Conservation (phyloP, 306 rosid genomes). For the Quercus gilva region DNA sequence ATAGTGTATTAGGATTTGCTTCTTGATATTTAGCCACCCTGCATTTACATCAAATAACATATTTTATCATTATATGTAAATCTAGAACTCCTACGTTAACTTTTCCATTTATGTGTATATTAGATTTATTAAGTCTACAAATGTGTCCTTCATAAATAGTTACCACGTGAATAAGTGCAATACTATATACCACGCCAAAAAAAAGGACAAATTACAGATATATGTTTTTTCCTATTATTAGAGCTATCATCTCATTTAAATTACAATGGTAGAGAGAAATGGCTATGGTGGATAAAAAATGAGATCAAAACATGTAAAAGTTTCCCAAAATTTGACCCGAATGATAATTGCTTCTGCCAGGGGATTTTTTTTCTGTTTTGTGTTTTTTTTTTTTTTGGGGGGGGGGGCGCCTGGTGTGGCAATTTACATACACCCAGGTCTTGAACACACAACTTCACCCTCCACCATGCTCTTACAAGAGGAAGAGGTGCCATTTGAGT, state of each 20-base stretch:
- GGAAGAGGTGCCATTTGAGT: too few relatives aligned
- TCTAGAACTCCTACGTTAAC: background rate
- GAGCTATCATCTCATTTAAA: background rate
- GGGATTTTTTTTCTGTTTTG: background rate
- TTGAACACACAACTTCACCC: too few relatives aligned
- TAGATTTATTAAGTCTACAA: background rate
- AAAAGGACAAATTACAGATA: background rate
- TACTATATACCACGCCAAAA: too few relatives aligned
- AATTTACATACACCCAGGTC: too few relatives aligned
- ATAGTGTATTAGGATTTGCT: slow-evolving; percentile 90
- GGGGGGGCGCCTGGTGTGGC: too few relatives aligned
- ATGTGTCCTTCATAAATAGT: background rate
- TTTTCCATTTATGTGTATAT: background rate
- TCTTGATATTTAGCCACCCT: slow-evolving; percentile 98
- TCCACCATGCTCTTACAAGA: too few relatives aligned
- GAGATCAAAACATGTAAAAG: background rate
- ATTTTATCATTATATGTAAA: background rate
- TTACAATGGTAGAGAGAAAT: background rate
- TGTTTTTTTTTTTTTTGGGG: too few relatives aligned
- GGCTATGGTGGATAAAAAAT: background rate
- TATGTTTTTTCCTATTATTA: background rate
- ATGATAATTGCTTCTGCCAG: background rate
- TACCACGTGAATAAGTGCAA: background rate
- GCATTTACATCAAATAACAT: slow-evolving; percentile 33
- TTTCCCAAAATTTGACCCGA: background rate